Evolutionary conservation across 2,329 filamentous ascomycete genomes (phyloP), one percentile per base, ranked within the genome.

Genomic region (Colletotrichum siamense): DNA sequence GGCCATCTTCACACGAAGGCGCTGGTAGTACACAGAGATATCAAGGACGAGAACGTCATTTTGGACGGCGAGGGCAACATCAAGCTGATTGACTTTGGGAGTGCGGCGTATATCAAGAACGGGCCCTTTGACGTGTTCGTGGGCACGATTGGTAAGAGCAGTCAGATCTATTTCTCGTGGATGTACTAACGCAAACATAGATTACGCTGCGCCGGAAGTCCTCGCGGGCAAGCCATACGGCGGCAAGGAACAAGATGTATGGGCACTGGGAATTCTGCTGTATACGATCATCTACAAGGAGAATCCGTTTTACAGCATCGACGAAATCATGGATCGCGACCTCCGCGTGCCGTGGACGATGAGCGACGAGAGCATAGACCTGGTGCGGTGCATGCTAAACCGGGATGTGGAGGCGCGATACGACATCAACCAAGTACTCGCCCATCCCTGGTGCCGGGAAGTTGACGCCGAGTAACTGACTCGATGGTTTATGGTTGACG

Each of bases 261-360:
- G 97, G 97, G 97, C 97, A 1, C 90, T 99, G 18, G 97, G 97
- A 28, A 99, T 99, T 81, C 91, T 99, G 30, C 92, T 99, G 16
- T 99, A 99, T 88, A 99, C 97, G 32, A 98, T 99, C 82, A 94
- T 99, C 82, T 99, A 99, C 90, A 99, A 99, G 87, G 97, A 99
- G 87, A 99, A 99, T 82, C 96, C 97, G 1, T 99, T 98, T 85
- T 99, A 99, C 90, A 98, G 95, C 85, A 97, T 99, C 81, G 97
- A 99, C 84, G 97, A 99, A 88, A 99, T 99, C 82, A 98, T 99
- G 92, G 97, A 99, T 84, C 96, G 96, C 82, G 96, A 98, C 80
- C 88, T 99, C 75, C 92, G 97, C 64, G 94, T 99, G 32, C 97
- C 97, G 0, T 98, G 95, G 83, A 91, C 94, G 39, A 92, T 96